These are phyloP conservation scores for Glarea lozoyensis DNA, from an alignment of 495 filamentous ascomycete genomes.

Conservation along the genomic window DNA sequence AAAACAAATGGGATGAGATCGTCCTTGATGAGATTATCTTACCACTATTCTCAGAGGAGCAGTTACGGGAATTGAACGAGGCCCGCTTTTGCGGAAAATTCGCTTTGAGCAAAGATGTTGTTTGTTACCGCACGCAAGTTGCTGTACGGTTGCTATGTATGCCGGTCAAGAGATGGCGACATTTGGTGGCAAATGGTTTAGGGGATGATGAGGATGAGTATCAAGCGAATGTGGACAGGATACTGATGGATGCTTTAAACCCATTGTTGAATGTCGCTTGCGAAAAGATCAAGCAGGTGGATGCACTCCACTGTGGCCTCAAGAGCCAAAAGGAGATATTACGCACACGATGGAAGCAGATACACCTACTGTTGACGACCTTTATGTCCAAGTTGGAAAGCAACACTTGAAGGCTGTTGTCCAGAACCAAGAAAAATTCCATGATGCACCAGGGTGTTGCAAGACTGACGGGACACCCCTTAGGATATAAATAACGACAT, in stretches of 20 bases:
- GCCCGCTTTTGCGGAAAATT: slow-evolving; percentile 39
- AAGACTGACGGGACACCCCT: no score
- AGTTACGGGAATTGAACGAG: slow-evolving; percentile 33
- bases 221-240: slow-evolving; percentile 9
- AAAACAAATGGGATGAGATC: slow-evolving; percentile 44
- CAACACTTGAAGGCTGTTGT: no score
- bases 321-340: slow-evolving; percentile 14
- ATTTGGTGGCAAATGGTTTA: slow-evolving; percentile 2
- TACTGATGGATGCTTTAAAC: slow-evolving; percentile 8
- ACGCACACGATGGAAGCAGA: slow-evolving; percentile 17
- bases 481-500: no score
- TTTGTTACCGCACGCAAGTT: slow-evolving; percentile 48
- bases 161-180: not conserved
- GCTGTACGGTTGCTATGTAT: slow-evolving; percentile 27
- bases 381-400: no score
- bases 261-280: not conserved
- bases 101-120: slow-evolving; percentile 20
- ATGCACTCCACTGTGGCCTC: slow-evolving; percentile 1
- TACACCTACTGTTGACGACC: slow-evolving; percentile 4
- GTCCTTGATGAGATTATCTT: slow-evolving; percentile 50
- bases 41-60: slow-evolving; percentile 26
- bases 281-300: slow-evolving; percentile 2
- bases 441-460: no score
- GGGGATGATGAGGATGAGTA: slow-evolving; percentile 12
- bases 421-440: no score